Evolutionary conservation across 202 grass and related monocot species (phyloP), one percentile per base, ranked within the genome.

Genomic region (Eragrostis tef): DNA sequence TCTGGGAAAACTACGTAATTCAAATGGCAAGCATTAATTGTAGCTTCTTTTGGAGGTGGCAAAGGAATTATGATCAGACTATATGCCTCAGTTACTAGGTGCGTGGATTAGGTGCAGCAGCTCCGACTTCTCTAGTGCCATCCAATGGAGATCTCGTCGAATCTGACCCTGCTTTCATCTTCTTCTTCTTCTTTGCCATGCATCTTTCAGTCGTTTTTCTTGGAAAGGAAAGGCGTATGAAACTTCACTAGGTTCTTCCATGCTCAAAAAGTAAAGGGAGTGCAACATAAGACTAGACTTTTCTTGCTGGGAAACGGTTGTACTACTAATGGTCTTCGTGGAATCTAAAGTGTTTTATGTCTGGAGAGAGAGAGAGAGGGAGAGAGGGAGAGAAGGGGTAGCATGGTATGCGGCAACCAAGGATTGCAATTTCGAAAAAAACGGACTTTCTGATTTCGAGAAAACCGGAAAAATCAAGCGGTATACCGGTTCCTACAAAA

Each of bases 81-180:
- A 58, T 12, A 59, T 25, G 56, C 20, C 56, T 59, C n/a, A 59
- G 9, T 59, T 11, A 22, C 11, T 60, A 13, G 22, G 9, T 67
- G 9, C 65, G 43, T 47, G 13, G 75, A 27, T 78, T 49, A 26
- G 60, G 59, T 78, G 59, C 17, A 50, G 59, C 59, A 31, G 3
- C 20, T 24, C 9, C 20, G 21, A 14, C 58, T 27, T 25, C 46
- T 49, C n/a, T 24, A 53, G 62, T 79, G 76, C 27, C 12, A 39
- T 79, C 77, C 77, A 12, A 42, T 54, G 47, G 63, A 79, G 77
- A 79, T 79, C 11, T 67, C 77, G 62, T 44, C 67, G 25, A 12
- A 81, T 81, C 51, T 13, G 11, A 7, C 5, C 7, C 11, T 11
- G 44, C 2, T 11, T 44, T 42, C 14, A 21, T 20, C 14, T 41